These are phyloP conservation scores for Strobilomyces dryophilus DNA, from an alignment of 768 basidiomycete species.

Conservation along the genomic window DNA sequence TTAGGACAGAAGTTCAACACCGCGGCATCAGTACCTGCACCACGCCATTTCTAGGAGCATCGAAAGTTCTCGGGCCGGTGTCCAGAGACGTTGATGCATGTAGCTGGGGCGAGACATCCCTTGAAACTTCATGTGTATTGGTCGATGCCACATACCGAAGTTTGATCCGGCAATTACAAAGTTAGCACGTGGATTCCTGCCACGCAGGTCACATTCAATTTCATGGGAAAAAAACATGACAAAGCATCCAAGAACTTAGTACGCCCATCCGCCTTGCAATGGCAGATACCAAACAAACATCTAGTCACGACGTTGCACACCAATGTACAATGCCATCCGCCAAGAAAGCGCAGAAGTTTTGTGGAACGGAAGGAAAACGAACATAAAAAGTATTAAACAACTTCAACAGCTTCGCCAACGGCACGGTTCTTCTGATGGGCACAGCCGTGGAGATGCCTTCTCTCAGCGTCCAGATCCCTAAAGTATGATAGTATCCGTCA, in stretches of 20 bases:
- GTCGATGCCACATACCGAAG: too few species aligned
- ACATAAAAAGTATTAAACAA: slow-evolving; percentile 6
- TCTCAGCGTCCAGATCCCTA: slow-evolving; percentile 13
- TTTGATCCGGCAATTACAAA: not conserved
- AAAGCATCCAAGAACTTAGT: not conserved
- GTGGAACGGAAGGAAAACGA: not conserved
- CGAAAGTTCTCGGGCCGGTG: too few species aligned
- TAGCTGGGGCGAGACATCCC: too few species aligned
- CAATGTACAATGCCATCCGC: not conserved
- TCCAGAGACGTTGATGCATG: too few species aligned
- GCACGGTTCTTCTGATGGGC: not conserved
- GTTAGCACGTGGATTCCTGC: not conserved
- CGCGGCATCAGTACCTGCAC: too few species aligned
- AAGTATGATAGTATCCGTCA: not conserved
- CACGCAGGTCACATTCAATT: not conserved
- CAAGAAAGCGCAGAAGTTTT: not conserved
- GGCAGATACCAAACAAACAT: not conserved
- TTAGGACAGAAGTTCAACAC: too few species aligned
- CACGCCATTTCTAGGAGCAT: too few species aligned
- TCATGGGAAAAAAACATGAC: not conserved
- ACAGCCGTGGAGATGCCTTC: slow-evolving; percentile 15
- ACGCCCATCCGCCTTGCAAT: not conserved
- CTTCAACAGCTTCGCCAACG: not conserved
- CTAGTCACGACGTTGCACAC: not conserved
- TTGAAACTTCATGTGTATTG: too few species aligned